Evolutionary conservation across 2,329 filamentous ascomycete species (phyloP).

Genomic region (Fusarium chuoi): DNA sequence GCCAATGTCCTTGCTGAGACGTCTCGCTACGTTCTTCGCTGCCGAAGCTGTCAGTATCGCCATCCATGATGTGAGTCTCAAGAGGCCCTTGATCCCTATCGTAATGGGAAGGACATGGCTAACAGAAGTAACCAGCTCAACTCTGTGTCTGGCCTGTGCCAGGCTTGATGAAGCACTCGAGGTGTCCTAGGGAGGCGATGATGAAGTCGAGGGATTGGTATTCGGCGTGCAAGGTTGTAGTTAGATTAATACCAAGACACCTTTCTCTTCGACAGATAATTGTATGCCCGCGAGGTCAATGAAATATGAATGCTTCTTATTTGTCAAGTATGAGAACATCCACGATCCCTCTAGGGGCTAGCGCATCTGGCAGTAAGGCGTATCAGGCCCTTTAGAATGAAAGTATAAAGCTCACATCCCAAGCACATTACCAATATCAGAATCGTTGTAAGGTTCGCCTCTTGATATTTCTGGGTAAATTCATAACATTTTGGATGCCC

Average conservation of each 20-base stretch:
- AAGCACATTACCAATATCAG: no score
- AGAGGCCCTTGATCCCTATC: neutral
- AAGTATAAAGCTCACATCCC: no score
- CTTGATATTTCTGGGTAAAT: no score
- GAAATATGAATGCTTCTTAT: neutral
- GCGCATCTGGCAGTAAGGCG: no score
- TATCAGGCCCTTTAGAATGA: no score
- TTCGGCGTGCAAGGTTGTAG: no score
- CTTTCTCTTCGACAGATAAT: accelerated
- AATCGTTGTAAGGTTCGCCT: accelerated
- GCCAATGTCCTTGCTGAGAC: accelerated
- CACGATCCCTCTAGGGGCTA: no score
- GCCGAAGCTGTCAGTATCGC: neutral
- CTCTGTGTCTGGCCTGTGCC: accelerated
- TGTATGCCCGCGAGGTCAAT: no score
- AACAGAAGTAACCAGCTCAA: accelerated
- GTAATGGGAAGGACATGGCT: accelerated
- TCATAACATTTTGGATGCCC: no score
- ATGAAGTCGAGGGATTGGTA: accelerated
- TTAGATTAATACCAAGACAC: accelerated
- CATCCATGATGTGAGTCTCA: neutral
- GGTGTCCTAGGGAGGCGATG: accelerated
- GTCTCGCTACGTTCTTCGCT: neutral
- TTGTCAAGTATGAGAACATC: neutral
- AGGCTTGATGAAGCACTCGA: accelerated